Evolutionary conservation across 1,284 basidiomycete genomes (phyloP).

Genomic region (Chondrostereum purpureum): DNA sequence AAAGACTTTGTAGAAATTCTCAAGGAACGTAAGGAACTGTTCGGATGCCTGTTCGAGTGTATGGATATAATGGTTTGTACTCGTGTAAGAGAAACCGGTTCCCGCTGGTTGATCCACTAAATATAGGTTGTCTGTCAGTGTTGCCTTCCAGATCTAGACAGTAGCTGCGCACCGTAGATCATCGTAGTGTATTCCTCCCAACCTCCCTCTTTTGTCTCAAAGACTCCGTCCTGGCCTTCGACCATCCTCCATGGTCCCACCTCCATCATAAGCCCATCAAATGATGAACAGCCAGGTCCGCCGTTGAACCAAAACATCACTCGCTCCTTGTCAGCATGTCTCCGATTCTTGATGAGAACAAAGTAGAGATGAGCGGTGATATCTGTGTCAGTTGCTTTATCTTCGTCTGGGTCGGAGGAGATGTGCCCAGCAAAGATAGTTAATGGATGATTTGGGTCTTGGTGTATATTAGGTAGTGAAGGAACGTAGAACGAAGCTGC

Average conservation of each 20-base stretch:
- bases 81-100: constrained; percentile 88
- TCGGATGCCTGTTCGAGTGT: constrained; percentile 72
- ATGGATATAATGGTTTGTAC: constrained; percentile 81
- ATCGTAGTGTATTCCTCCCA: constrained; percentile 99
- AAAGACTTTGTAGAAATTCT: constrained; percentile 86
- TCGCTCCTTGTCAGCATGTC: constrained; percentile 81
- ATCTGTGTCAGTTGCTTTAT: constrained; percentile 40
- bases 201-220: constrained; percentile 79
- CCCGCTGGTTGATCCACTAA: constrained; percentile 95
- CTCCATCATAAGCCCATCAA: constrained; percentile 98
- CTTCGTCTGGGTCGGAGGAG: constrained; percentile 67
- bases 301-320: constrained; percentile 98
- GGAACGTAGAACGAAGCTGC: constrained; percentile 84
- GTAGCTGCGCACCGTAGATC: constrained; percentile 72
- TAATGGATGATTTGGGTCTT: constrained; percentile 64
- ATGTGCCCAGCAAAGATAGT: constrained; percentile 80
- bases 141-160: constrained; percentile 4
- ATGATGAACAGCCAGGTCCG: constrained; percentile 93
- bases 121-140: constrained; percentile 6
- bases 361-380: constrained; percentile 84
- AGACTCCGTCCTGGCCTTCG: constrained; percentile 68
- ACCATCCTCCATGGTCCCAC: constrained; percentile 81
- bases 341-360: constrained; percentile 83
- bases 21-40: constrained; percentile 81
- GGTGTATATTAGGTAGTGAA: constrained; percentile 68